Base-by-base conservation (phyloP, 1,284 basidiomycete genomes). In the Ustilago bromivora region DNA sequence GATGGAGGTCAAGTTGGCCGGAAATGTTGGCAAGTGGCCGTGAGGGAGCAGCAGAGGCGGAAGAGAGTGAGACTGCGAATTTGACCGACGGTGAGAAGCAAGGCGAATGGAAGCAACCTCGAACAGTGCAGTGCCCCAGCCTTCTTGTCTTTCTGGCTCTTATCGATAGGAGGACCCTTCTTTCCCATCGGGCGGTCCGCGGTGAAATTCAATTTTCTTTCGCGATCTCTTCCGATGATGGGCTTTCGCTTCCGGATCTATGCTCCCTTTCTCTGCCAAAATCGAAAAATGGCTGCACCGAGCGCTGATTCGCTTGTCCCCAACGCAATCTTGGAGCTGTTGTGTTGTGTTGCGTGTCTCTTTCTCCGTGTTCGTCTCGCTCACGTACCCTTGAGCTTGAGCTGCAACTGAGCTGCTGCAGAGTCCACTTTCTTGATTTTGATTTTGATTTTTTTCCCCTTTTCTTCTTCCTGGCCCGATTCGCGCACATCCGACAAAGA, bases 1-100 rank as follows among this genome's bases (percentile, higher is more conserved):
- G 19, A 40, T 28, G 38, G 1, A 43, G n/a, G 36, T 35, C 54
- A 38, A 51, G 49, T 51, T 51, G 28, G 31, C 31, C 54, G 62
- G 59, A 71, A 71, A 71, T 71, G 68, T 71, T 66, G 68, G 68
- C 62, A 64, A 70, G 47, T 61, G 68, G 68, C 34, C 34, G 54
- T 65, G 47, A 56, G 52, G 62, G 68, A 58, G 59, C 28, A 32
- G 23, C 49, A 38, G 46, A 54, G 15, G 43, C n/a, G 17, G 41
- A 47, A 43, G 52, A 46, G 17, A 23, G n/a, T 19, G 38, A 10
- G 31, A 41, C 57, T 43, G 53, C 59, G 31, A 67, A 67, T 67
- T 67, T 67, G 47, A 67, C 66, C 59, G 66, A 61, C 38, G 55
- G 12, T n/a, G 19, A 49, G 23, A 49, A 17, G 17, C 13, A 46